Evolutionary conservation across 768 basidiomycete genomes (phyloP).

Genomic region (Lentinus tigrinus): DNA sequence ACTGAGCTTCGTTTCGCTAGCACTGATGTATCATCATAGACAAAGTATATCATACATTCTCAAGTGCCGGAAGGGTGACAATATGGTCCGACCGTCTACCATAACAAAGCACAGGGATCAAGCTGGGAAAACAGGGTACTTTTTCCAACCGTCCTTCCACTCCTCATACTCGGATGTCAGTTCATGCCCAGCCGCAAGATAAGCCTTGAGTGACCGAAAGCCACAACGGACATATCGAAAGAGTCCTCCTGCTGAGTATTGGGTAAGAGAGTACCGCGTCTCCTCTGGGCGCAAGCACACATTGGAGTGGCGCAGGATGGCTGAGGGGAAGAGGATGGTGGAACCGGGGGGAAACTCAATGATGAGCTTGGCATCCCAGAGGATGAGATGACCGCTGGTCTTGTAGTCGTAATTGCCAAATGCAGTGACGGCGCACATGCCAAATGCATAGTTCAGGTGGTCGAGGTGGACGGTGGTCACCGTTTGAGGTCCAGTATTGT

Average conservation of each 20-base stretch:
- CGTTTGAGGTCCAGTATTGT: conserved; percentile 2
- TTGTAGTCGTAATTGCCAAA: conserved; percentile 16
- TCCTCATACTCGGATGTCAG: too few species aligned
- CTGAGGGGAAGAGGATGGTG: conserved; percentile 22
- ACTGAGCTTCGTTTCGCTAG: too few species aligned
- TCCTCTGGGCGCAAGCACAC: conserved; percentile 1
- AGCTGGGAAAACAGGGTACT: too few species aligned
- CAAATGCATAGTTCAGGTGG: conserved; percentile 1
- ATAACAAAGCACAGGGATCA: too few species aligned
- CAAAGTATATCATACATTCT: too few species aligned
- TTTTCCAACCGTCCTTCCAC: too few species aligned
- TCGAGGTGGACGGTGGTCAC: conserved; percentile 1
- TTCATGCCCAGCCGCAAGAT: too few species aligned
- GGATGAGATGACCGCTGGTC: conserved; percentile 20
- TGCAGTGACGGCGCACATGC: conserved; percentile 15
- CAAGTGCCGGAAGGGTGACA: too few species aligned
- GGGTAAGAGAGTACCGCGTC: conserved; percentile 2
- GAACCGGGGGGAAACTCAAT: conserved; percentile 23
- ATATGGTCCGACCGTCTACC: too few species aligned
- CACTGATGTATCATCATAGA: too few species aligned
- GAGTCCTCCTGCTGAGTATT: conserved; percentile 8
- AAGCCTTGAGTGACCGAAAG: background rate
- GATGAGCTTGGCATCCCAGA: conserved; percentile 14
- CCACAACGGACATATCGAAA: conserved; percentile 10
- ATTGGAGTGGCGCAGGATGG: conserved; percentile 18